Base-by-base conservation (phyloP, 1,284 basidiomycete species). In the Pyrrhoderma lamaoense region DNA sequence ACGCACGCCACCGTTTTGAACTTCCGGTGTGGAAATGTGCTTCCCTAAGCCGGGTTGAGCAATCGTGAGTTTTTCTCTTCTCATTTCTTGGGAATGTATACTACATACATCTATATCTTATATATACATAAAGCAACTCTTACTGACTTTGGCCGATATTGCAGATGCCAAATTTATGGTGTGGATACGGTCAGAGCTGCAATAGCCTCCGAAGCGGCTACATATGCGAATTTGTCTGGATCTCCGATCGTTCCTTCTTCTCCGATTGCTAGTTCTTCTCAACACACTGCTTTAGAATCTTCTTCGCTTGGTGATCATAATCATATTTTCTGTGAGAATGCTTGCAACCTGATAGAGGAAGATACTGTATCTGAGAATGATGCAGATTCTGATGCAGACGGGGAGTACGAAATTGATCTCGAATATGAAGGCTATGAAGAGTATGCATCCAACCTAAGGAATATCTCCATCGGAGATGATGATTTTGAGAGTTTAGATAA, bases 401-500 rank as follows among this genome's bases (percentile, higher is more conserved):
- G 47, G 23, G 47, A 49, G 38, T 49, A 49, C 23, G 47, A 49
- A 18, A 3, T 42, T 49, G 47, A 42, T 21, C 21, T 39, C 8
- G 45, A 43, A 5, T 23, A 23, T 19, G 42, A 18, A 22, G 16
- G 25, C 2, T 45, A 45, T 34, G 44, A 45, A 18, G 44, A 14
- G 19, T 45, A 27, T 21, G 25, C 44, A 14, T 8, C 44, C 2
- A 25, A 14, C 38, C 19, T 40, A 14, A 40, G 38, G 16, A 40
- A 40, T 42, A 44, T 48, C 35, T 36, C 27, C 40, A 22, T 45
- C 11, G 31, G 23, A 13, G 47, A 51, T 27, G 43, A 54, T 45
- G 47, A 52, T 7, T 52, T 37, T 8, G 46, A 36, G 22, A 44
- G 49, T 43, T 39, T 45, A 27, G 56, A 56, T 23, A 51, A 45